Base-by-base conservation (phyloP, 257 asterid species). In the Capsicum baccatum region DNA sequence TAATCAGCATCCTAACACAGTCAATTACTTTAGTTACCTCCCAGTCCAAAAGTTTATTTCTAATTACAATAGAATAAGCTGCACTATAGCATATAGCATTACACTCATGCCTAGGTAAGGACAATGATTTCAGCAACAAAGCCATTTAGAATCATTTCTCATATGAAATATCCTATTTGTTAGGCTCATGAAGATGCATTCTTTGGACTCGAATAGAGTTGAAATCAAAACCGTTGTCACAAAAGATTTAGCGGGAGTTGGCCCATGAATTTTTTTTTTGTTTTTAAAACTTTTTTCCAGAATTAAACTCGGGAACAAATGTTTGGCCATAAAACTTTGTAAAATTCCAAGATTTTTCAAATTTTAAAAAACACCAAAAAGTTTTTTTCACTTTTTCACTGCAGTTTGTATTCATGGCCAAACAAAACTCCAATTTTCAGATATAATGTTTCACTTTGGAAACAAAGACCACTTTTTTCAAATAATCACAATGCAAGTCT, bases 1-100 rank as follows among this genome's bases (percentile, higher is more conserved):
- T 44, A 44, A 44, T 73, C 42, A 73, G n/a, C 60, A 73, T 73
- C 60, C 42, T 73, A 73, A 73, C 44, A 73, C 42, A 19, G n/a
- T 48, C 19, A 48, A 48, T 71, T 71, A 11, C 59, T 47, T 44
- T 48, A 73, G n/a, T 71, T n/a, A 73, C 80, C 80, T 11, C 7
- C 57, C 37, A 48, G 17, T 48, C 59, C 81, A 76, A 76, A 76
- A 6, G 52, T 52, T 8, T 52, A 52, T 5, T 52, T 52, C 47
- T 21, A 6, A 26, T 52, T 76, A 21, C 21, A 8, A 47, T 26
- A 19, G 17, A 54, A 76, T 52, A 0, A 76, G 81, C 47, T 50
- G 11, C 81, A 52, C 9, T 50, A 44, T 42, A 42, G 2, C 33
- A 26, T 26, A 26, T 26, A 74, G n/a, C 62, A 48, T 21, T 74